Base-by-base conservation (phyloP, 2,329 filamentous ascomycete species). In the Neonectria coccinea region DNA sequence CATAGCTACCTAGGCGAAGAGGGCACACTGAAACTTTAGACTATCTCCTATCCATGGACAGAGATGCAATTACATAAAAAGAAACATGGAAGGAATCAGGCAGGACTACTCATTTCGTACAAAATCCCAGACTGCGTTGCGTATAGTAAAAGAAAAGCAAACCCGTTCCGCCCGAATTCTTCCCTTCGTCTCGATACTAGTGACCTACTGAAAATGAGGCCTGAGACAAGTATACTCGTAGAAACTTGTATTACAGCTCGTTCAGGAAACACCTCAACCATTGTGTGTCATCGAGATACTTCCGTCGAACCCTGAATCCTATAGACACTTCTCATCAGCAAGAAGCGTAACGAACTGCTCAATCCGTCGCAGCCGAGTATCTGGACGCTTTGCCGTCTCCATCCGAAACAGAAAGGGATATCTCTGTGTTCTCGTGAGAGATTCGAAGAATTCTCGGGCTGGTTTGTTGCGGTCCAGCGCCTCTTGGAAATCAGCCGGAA, bases 401-500 rank as follows among this genome's bases (percentile, higher is more conserved):
- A 87, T 68, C 16, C 82, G 76, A 70, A 78, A 79, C 4, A 87
- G 67, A 14, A 86, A 81, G 0, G 78, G 51, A 70, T 83, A 88
- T 5, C 82, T 75, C 59, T 84, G 80, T 5, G 79, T 76, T 70
- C 79, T 84, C 20, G 75, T 80, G 69, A 89, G 63, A 2, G 67
- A 68, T 4, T 81, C 77, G 65, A 84, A 87, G 36, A 79, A 80
- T 1, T 66, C 67, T 1, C 62, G 67, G 16, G 77, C 76, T 0
- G 81, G 82, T 1, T 73, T 66, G n/a, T 79, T 77, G 5, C 20
- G 71, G 2, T 76, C 73, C 51, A 88, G 66, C 11, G 81, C 83
- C 1, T 48, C 73, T 42, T 79, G 75, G 56, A 90, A 83, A 66
- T 88, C 86, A 0, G 75, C 71, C 0, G 86, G 85, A 2, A 84